phyloP scores from a whole-genome alignment of 2,329 filamentous ascomycete genomes.

The Arachnomyces sp. region DNA sequence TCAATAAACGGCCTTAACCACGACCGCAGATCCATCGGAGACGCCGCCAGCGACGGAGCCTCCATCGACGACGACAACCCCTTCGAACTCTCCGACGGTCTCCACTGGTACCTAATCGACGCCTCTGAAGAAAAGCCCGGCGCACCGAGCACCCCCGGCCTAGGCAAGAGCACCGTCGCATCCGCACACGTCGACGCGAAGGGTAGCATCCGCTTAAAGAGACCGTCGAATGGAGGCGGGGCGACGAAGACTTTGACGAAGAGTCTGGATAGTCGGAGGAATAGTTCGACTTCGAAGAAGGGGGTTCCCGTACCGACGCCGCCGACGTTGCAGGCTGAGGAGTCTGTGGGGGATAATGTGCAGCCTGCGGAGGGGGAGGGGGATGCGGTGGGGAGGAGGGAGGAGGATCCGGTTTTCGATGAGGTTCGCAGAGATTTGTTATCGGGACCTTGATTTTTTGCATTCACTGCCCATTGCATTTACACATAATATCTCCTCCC shows the following conservation, averaged over 20 bases:
- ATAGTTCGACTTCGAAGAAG: constrained; percentile 78
- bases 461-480: constrained; percentile 14
- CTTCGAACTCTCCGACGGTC: constrained; percentile 88
- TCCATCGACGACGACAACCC: constrained; percentile 85
- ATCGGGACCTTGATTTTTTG: constrained; percentile 32
- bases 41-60: constrained; percentile 44
- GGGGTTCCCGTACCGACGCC: constrained; percentile 33
- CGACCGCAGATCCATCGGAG: constrained; percentile 44
- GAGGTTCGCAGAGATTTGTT: constrained; percentile 43
- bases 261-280: constrained; percentile 84
- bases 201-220: constrained; percentile 52
- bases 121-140: constrained; percentile 87
- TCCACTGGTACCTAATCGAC: constrained; percentile 94
- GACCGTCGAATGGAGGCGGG: constrained; percentile 56
- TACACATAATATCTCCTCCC: constrained; percentile 3
- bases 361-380: constrained; percentile 29
- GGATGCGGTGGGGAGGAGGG: constrained; percentile 25
- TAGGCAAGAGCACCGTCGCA: constrained; percentile 86
- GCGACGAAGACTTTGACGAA: constrained; percentile 74
- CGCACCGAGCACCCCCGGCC: constrained; percentile 82
- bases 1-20: constrained; percentile 55
- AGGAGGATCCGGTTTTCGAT: constrained; percentile 35
- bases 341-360: constrained; percentile 29
- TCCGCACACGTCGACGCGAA: constrained; percentile 80
- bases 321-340: constrained; percentile 24